Evolutionary conservation across 306 rosid genomes (phyloP).

Genomic region (Chamaecrista fasciculata): DNA sequence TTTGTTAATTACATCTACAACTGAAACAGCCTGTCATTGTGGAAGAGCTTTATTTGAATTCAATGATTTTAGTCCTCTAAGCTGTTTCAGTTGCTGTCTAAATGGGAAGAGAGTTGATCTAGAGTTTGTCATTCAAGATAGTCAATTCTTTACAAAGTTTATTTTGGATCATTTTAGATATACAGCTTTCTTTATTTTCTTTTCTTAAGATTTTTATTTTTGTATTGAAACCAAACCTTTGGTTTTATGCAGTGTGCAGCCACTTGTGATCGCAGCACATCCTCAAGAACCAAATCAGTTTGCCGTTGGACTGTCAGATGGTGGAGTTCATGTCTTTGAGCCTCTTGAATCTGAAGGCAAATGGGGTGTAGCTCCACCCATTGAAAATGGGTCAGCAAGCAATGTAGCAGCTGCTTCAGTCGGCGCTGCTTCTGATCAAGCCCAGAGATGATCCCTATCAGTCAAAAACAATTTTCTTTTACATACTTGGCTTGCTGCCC

Average conservation of each 20-base stretch:
- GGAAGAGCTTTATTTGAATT: neutral
- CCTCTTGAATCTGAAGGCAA: slow-evolving; percentile 95
- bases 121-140: neutral
- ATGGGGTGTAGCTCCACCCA: slow-evolving; percentile 94
- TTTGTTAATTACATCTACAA: neutral
- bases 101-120: neutral
- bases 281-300: slow-evolving; percentile 94
- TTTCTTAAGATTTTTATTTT: neutral
- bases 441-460: slow-evolving; percentile 63
- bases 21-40: neutral
- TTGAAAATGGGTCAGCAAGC: slow-evolving; percentile 85
- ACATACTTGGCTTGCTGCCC: slow-evolving; percentile 47
- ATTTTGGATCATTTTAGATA: neutral
- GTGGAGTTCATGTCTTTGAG: slow-evolving; percentile 87
- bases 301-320: slow-evolving; percentile 90
- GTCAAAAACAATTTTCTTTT: slow-evolving; percentile 73
- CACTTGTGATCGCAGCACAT: slow-evolving; percentile 93
- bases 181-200: neutral
- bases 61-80: neutral
- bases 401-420: slow-evolving; percentile 58
- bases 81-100: neutral
- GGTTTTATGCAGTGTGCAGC: slow-evolving; percentile 49
- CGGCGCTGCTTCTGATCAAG: slow-evolving; percentile 82
- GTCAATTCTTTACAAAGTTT: neutral
- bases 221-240: neutral